phyloP scores from a whole-genome alignment of 805 yeast species.

The Saturnispora bothae region DNA sequence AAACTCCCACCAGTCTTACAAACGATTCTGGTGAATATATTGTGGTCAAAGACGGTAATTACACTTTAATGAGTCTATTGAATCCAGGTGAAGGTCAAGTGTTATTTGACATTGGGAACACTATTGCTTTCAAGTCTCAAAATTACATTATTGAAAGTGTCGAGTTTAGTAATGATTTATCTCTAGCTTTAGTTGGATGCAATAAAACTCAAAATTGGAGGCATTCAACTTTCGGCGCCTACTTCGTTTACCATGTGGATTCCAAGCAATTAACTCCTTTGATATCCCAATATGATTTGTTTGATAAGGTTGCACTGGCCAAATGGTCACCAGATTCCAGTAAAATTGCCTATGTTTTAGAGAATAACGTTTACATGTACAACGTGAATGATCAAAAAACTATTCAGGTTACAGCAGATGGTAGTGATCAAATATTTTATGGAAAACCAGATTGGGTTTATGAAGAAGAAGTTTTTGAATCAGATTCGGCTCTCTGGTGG shows the following conservation, averaged over 20 bases:
- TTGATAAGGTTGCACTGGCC: conserved; percentile 34
- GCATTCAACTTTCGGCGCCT: conserved; percentile 55
- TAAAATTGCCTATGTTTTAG: conserved; percentile 52
- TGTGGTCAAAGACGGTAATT: conserved; percentile 35
- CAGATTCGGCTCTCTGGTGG: conserved; percentile 79
- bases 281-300: conserved; percentile 14
- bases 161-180: conserved; percentile 58
- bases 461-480: conserved; percentile 76
- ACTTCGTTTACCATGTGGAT: conserved; percentile 48
- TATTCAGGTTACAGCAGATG: conserved; percentile 55
- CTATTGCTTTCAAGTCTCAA: conserved; percentile 30
- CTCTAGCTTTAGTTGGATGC: conserved; percentile 47
- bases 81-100: conserved; percentile 35
- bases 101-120: conserved; percentile 38
- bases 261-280: conserved; percentile 19
- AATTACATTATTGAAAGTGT: conserved; percentile 41
- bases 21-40: conserved; percentile 63
- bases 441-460: conserved; percentile 94
- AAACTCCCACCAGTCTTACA: conserved; percentile 34
- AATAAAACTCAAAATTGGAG: conserved; percentile 59
- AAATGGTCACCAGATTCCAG: conserved; percentile 68
- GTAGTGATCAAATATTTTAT: conserved; percentile 60
- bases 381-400: conserved; percentile 24
- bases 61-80: conserved; percentile 43
- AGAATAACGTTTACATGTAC: conserved; percentile 59